phyloP scores from a whole-genome alignment of 805 yeast genomes.

The Zygotorulaspora florentina region DNA sequence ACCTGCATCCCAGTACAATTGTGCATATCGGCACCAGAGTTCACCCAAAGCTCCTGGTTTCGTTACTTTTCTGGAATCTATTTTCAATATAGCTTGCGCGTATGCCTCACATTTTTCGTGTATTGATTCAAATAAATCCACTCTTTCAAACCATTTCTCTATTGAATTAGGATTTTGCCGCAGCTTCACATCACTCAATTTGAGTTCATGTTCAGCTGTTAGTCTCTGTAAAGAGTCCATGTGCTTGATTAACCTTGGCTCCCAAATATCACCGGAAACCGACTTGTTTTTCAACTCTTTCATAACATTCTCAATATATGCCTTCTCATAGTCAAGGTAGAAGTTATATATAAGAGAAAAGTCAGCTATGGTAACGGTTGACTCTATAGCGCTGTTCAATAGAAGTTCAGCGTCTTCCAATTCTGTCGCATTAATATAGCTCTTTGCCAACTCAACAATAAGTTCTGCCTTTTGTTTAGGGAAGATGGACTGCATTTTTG shows the following conservation, averaged over 20 bases:
- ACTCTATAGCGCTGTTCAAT: slow-evolving; percentile 46
- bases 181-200: slow-evolving; percentile 63
- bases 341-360: slow-evolving; percentile 63
- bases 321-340: slow-evolving; percentile 49
- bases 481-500: slow-evolving; percentile 32
- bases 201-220: slow-evolving; percentile 50
- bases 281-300: slow-evolving; percentile 13
- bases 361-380: slow-evolving; percentile 51
- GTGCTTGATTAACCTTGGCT: slow-evolving; percentile 39
- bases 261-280: slow-evolving; percentile 20
- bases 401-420: slow-evolving; percentile 39
- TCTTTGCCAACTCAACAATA: slow-evolving; percentile 45
- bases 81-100: slow-evolving; percentile 59
- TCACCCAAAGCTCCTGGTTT: slow-evolving; percentile 44
- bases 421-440: slow-evolving; percentile 40
- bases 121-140: slow-evolving; percentile 41
- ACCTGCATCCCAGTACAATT: slow-evolving; percentile 50
- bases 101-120: slow-evolving; percentile 44
- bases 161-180: slow-evolving; percentile 60
- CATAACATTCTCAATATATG: slow-evolving; percentile 7
- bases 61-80: slow-evolving; percentile 54
- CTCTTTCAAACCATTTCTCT: slow-evolving; percentile 65
- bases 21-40: slow-evolving; percentile 70
- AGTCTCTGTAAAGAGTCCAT: slow-evolving; percentile 51
- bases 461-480: slow-evolving; percentile 59